These are phyloP conservation scores for Spathaspora gorwiae DNA, from an alignment of 805 yeast species.

Conservation along the genomic window DNA sequence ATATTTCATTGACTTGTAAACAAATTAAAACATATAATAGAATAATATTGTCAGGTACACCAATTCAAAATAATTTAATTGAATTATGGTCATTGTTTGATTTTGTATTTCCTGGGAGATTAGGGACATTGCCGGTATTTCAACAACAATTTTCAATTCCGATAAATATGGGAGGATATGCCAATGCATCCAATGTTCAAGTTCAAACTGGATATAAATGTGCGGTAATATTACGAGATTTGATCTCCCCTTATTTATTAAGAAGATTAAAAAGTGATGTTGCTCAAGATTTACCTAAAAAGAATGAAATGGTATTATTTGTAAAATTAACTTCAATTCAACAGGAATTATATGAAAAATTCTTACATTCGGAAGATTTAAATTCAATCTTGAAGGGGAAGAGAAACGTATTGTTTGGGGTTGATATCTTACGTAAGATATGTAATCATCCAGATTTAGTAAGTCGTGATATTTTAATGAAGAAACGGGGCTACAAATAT, in stretches of 20 bases:
- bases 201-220: constrained; percentile 96
- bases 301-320: constrained; percentile 89
- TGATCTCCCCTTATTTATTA: constrained; percentile 84
- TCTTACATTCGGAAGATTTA: constrained; percentile 72
- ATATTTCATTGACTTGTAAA: constrained; percentile 79
- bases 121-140: constrained; percentile 93
- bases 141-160: constrained; percentile 90
- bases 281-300: constrained; percentile 89
- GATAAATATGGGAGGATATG: constrained; percentile 95
- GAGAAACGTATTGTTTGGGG: constrained; percentile 81
- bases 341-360: constrained; percentile 66
- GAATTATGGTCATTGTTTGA: constrained; percentile 96
- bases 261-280: constrained; percentile 90
- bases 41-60: constrained; percentile 89
- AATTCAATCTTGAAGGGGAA: constrained; percentile 67
- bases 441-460: constrained; percentile 95
- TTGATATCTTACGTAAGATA: constrained; percentile 83
- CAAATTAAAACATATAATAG: constrained; percentile 81
- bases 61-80: constrained; percentile 87
- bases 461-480: constrained; percentile 34
- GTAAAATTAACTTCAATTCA: constrained; percentile 80
- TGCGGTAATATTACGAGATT: constrained; percentile 83
- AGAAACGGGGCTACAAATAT: constrained; percentile 35
- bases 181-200: constrained; percentile 92
- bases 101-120: constrained; percentile 88